Evolutionary conservation across 148 eudicot species (phyloP).

Genomic region (Fagopyrum tataricum): DNA sequence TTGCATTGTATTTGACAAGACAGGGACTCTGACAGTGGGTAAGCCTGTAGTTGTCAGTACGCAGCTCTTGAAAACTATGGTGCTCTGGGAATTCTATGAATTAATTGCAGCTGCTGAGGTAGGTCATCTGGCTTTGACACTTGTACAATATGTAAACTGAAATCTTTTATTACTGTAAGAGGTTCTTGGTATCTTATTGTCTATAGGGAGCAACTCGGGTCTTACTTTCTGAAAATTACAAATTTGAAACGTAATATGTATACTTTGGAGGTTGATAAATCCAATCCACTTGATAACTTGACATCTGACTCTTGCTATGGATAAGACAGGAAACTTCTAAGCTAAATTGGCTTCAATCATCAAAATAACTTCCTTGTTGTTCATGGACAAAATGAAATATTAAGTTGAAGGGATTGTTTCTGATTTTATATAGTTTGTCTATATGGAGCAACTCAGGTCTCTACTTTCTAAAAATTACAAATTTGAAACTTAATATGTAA

Average conservation of each 20-base stretch:
- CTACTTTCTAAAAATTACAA: not conserved
- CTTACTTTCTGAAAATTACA: not conserved
- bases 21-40: slow-evolving; percentile 90
- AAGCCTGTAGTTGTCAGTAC: slow-evolving; percentile 81
- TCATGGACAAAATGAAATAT: not conserved
- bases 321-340: not conserved
- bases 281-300: not conserved
- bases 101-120: slow-evolving; percentile 93
- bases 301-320: not conserved
- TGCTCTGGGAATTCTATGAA: slow-evolving; percentile 64
- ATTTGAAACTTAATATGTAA: not conserved
- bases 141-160: not conserved
- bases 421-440: not conserved
- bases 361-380: too few relatives aligned
- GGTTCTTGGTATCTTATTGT: not conserved
- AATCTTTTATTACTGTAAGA: not conserved
- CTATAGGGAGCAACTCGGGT: not conserved
- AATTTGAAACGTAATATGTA: not conserved
- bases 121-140: slow-evolving; percentile 11
- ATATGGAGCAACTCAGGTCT: not conserved
- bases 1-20: slow-evolving; percentile 96
- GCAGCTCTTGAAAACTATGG: slow-evolving; percentile 54
- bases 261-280: not conserved
- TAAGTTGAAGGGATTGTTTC: not conserved
- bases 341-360: not conserved